Percentiles rank a stretch among this genome's conserved stretches.
Conservation (phyloP, 495 filamentous ascomycete species). For the Penicillium malachiteum region DNA sequence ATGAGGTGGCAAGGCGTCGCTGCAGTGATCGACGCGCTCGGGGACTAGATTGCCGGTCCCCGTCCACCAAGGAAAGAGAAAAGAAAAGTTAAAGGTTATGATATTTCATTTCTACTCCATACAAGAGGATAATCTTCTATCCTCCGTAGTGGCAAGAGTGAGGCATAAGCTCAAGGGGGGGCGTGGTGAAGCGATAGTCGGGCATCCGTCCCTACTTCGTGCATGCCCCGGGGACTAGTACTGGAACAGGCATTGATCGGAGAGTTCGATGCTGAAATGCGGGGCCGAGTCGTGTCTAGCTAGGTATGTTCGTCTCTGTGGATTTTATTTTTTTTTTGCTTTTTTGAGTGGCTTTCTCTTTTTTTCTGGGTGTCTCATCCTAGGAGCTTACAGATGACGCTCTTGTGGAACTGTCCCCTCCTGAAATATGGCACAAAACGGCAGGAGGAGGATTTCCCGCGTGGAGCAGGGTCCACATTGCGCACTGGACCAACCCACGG, state of each 20-base stretch:
- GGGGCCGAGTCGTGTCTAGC: constrained; percentile 11
- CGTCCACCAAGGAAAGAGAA: constrained; percentile 9
- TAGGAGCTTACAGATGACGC: not conserved
- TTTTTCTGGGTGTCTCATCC: constrained; percentile 1
- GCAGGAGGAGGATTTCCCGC: constrained; percentile 14
- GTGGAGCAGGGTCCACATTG: constrained; percentile 16
- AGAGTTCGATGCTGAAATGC: constrained; percentile 18
- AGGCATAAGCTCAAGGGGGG: constrained; percentile 12
- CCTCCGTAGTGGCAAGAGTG: constrained; percentile 6
- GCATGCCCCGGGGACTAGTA: constrained; percentile 15
- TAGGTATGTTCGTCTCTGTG: constrained; percentile 1
- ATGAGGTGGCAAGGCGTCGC: constrained; percentile 24
- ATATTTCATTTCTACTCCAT: too few species aligned
- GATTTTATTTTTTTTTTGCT: not conserved
- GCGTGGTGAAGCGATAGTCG: constrained; percentile 4
- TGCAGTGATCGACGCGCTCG: constrained; percentile 28
- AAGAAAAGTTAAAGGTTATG: not conserved
- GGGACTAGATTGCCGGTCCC: constrained; percentile 16
- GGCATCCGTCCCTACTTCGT: constrained; percentile 20
- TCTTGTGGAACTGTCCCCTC: not conserved
- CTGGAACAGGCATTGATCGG: constrained; percentile 20
- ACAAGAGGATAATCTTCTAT: too few species aligned
- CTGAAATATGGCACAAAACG: constrained; percentile 5
- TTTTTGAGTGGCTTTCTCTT: not conserved
- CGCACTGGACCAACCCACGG: constrained; percentile 10